Percentiles rank a stretch among this genome's conserved stretches.
Evolutionary conservation across 1,284 basidiomycete species (phyloP).

Genomic region (Marasmius sp.): DNA sequence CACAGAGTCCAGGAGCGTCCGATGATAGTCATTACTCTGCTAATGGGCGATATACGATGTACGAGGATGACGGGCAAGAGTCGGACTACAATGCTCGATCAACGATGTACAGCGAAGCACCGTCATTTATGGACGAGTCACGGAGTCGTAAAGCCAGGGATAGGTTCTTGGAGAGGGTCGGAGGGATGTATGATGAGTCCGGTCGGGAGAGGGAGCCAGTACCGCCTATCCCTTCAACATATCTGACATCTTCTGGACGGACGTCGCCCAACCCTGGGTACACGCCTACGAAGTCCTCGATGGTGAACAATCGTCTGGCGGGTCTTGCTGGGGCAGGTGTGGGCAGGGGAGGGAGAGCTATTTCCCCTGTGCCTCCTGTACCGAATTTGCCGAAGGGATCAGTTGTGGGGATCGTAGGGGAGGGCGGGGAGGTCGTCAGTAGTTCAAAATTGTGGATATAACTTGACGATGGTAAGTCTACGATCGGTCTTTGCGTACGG

Average conservation of each 20-base stretch:
- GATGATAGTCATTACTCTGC: neutral
- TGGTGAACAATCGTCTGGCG: neutral
- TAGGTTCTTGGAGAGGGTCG: constrained; percentile 49
- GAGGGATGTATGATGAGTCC: constrained; percentile 47
- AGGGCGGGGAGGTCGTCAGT: neutral
- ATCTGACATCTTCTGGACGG: constrained; percentile 3
- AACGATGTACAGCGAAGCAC: constrained; percentile 37
- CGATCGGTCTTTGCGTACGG: neutral
- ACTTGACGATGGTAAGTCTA: neutral
- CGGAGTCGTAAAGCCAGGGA: constrained; percentile 49
- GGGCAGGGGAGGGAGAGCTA: constrained; percentile 6
- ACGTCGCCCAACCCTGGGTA: constrained; percentile 5
- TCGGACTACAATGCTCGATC: constrained; percentile 12
- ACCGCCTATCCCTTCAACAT: constrained; percentile 2
- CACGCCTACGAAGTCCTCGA: neutral
- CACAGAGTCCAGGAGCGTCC: neutral
- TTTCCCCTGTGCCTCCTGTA: constrained; percentile 38
- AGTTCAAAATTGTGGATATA: constrained; percentile 1
- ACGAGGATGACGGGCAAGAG: neutral
- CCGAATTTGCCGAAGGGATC: constrained; percentile 37
- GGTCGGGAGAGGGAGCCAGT: constrained; percentile 25
- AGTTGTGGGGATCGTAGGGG: neutral
- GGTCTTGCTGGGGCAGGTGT: neutral
- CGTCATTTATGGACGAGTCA: constrained; percentile 51
- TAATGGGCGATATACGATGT: neutral